Evolutionary conservation across 2,329 filamentous ascomycete species (phyloP).

Genomic region (Xylaria sp.): DNA sequence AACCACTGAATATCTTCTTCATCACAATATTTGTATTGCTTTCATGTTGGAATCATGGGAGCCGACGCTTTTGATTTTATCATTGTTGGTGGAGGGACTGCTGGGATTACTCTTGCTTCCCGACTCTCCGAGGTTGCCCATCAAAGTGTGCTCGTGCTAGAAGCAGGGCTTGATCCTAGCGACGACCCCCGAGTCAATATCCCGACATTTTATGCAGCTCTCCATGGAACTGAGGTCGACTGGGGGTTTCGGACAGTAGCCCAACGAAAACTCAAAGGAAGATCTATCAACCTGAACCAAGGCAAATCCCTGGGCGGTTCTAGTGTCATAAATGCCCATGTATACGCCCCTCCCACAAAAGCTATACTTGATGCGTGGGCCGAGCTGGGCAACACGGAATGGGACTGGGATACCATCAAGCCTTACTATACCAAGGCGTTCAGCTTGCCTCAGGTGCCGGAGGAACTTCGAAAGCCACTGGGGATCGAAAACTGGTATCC

Average conservation of each 20-base stretch:
- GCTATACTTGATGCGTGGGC: slow-evolving; percentile 38
- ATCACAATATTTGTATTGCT: background rate
- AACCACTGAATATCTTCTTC: background rate
- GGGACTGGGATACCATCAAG: slow-evolving; percentile 37
- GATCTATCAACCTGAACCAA: slow-evolving; percentile 37
- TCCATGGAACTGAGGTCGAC: slow-evolving; percentile 28
- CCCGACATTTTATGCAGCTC: slow-evolving; percentile 28
- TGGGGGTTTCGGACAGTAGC: slow-evolving; percentile 30
- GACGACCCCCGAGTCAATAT: slow-evolving; percentile 35
- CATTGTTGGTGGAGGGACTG: slow-evolving; percentile 35
- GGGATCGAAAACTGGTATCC: slow-evolving; percentile 28
- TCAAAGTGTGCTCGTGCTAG: slow-evolving; percentile 33
- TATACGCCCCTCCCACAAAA: slow-evolving; percentile 38
- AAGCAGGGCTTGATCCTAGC: slow-evolving; percentile 32
- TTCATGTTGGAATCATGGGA: background rate
- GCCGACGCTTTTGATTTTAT: slow-evolving; percentile 32
- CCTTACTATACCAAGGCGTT: slow-evolving; percentile 38
- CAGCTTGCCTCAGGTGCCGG: slow-evolving; percentile 27
- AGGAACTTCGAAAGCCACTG: slow-evolving; percentile 20
- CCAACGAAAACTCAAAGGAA: slow-evolving; percentile 22
- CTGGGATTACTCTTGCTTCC: slow-evolving; percentile 31
- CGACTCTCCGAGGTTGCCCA: slow-evolving; percentile 26
- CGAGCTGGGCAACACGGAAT: slow-evolving; percentile 39
- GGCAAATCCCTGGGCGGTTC: slow-evolving; percentile 43
- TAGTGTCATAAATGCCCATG: slow-evolving; percentile 41